A percentile compares a stretch with the other conserved stretches of the same genome.
These are phyloP conservation scores for Neurospora terricola DNA, from an alignment of 495 filamentous ascomycete genomes.

Conservation along the genomic window DNA sequence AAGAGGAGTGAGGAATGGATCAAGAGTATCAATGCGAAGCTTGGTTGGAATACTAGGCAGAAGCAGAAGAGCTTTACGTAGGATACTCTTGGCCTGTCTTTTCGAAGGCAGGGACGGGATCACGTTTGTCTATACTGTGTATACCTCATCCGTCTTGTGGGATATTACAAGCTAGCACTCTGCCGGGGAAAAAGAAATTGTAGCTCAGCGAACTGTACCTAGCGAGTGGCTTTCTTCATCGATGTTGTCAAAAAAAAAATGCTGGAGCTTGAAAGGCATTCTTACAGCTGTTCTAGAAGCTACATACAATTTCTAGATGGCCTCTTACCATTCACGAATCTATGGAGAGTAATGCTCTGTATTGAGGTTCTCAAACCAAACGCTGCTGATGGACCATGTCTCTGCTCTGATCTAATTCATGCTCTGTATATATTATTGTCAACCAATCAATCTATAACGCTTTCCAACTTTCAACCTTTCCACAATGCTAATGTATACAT, in stretches of 20 bases:
- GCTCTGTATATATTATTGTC: background rate
- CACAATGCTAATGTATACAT: background rate
- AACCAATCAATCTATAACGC: background rate
- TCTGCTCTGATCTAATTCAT: background rate
- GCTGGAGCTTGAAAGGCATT: background rate
- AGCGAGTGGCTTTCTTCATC: background rate
- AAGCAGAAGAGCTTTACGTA: conserved; percentile 53
- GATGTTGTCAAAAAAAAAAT: background rate
- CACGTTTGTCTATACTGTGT: background rate
- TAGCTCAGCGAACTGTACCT: background rate
- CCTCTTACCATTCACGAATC: background rate
- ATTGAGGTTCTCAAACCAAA: background rate
- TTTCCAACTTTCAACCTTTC: background rate
- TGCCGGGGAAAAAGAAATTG: background rate
- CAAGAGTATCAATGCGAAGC: conserved; percentile 75
- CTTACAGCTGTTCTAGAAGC: background rate
- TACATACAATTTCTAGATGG: background rate
- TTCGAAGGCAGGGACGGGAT: background rate
- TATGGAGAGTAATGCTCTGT: background rate
- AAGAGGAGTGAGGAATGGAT: conserved; percentile 83
- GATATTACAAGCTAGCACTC: background rate
- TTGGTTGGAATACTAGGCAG: conserved; percentile 90
- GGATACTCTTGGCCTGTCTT: conserved; percentile 21
- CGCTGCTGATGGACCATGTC: background rate
- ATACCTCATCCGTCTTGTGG: background rate